Conservation (phyloP, 2,329 filamentous ascomycete species). For the Pseudogymnoascus sp. region DNA sequence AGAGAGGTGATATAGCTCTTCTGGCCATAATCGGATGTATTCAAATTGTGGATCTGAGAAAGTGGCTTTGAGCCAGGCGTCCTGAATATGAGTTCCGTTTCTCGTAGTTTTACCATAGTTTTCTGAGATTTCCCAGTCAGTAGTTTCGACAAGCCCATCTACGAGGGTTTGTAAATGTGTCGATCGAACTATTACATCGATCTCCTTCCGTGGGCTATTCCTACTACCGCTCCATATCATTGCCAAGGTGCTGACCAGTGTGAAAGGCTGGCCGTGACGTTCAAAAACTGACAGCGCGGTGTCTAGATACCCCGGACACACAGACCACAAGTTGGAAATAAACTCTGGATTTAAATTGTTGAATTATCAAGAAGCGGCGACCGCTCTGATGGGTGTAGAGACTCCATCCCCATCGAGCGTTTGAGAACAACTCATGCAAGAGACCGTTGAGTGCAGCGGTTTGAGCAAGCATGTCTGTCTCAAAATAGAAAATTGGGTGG, state of each 20-base stretch:
- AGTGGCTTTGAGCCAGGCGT: not conserved
- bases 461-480: not conserved
- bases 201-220: not conserved
- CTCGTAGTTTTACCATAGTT: not conserved
- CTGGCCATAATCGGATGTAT: not conserved
- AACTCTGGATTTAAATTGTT: not conserved
- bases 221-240: not conserved
- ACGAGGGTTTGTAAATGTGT: not conserved
- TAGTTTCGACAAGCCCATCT: not conserved
- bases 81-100: not conserved
- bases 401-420: not conserved
- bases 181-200: not conserved
- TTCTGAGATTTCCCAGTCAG: not conserved
- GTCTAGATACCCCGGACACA: not conserved
- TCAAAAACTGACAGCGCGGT: not conserved
- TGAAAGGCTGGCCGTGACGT: not conserved
- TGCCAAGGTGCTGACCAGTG: not conserved
- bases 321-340: not conserved
- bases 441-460: not conserved
- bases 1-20: not conserved
- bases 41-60: not conserved
- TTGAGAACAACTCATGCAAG: not conserved
- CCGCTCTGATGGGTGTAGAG: not conserved
- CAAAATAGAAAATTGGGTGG: not conserved
- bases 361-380: not conserved